Base-by-base conservation (phyloP, 2,329 filamentous ascomycete species). In the Fusarium paranaense region DNA sequence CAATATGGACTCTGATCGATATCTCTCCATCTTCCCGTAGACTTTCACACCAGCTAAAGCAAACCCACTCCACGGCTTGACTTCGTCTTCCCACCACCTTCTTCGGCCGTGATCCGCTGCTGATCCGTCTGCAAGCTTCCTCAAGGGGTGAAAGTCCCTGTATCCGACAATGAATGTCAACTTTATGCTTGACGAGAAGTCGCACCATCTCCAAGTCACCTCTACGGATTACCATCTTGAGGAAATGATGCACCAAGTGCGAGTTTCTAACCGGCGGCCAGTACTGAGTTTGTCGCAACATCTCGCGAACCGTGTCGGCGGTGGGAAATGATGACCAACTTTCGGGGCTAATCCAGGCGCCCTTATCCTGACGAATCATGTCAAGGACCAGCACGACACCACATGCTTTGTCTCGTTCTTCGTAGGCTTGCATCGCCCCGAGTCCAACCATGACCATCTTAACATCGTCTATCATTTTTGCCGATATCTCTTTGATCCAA, bases 81-180 rank as follows among this genome's bases (percentile, higher is more conserved):
- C 8, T 8, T 3, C n/a, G 3, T 14, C 33, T 1, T 13, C 6
- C 1, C 18, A 4, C 6, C 4, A 32, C 9, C 3, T 35, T 16
- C 56, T 10, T 16, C 2, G 3, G 35, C 11, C 4, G 20, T 13
- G 2, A 66, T 22, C 1, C 2, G n/a, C 22, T 1, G 3, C 18
- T 35, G 56, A 2, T 52, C n/a, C 22, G 4, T 25, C 22, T 25
- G 10, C 38, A 40, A 9, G 38, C 38, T 40, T 40, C 27, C 16
- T 37, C 16, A 18, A 37, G 14, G 35, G 35, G 6, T 18, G 35
- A 37, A 37, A 14, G 2, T 4, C 35, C 35, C 1, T 18, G 3
- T 16, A 16, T 18, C 8, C 7, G 35, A 16, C 6, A 7, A 37
- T 42, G 38, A 11, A 42, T 20, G 38, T 42, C n/a, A 11, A 42